Evolutionary conservation across 257 asterid genomes (phyloP), one percentile per base, ranked within the genome.

Genomic region (Petrea volubilis): DNA sequence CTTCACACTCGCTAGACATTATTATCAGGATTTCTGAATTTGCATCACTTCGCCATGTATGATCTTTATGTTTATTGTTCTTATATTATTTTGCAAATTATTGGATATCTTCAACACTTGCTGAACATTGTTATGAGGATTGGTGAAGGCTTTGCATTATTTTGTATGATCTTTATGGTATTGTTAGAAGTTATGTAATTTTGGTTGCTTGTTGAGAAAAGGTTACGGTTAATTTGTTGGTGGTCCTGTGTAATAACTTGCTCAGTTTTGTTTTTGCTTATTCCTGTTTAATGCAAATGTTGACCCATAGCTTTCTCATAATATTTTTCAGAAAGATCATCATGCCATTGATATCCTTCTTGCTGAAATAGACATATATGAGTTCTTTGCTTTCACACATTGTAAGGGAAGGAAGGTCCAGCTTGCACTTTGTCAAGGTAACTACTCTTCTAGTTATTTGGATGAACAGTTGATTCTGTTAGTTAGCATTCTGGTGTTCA

Each of bases 381-480:
- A 95, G 84, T 90, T 95, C 43, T 95, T 92, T 83, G 91, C 96
- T 74, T 95, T 95, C 84, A 92, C 85, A 70, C 99, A 92, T 78
- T 95, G 99, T 71, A 88, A 90, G 74, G 96, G 97, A 80, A 88
- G 99, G 83, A 92, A 84, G 87, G 91, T 88, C 75, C 90, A 92
- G 87, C 99, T 95, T 78, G 95, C 97, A 49, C 99, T 95, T 70
- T 95, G 99, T 70, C 92, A 92, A 84, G 98, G 99, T 95, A 81
- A 66, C 56, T 12, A 18, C 61, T 70, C 58, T 55, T 40, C 57
- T 68, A 38, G 21, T 28, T 61, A 24, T 15, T 63, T 64, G 23
- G 18, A 7, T 68, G 44, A n/a, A 41, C 56, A 36, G 20, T 51
- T 33, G 12, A 29, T 34, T 33, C 25, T 72, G 47, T 46, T 53